A percentile compares a stretch with the other conserved stretches of the same genome.
Conservation (phyloP, 1,284 basidiomycete species). For the Fistulina hepatica region DNA sequence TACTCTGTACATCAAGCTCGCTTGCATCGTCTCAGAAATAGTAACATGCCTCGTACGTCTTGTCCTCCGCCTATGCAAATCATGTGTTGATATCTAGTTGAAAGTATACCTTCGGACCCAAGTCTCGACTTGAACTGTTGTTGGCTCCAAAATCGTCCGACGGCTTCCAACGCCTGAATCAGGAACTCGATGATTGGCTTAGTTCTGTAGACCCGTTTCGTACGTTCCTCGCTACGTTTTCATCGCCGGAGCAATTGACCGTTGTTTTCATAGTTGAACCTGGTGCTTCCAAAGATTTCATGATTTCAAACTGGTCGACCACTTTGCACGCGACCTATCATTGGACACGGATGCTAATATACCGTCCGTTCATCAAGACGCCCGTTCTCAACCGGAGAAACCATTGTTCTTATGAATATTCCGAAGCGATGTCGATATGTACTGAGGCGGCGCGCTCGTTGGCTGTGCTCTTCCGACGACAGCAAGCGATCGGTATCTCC, state of each 20-base stretch:
- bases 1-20: slow-evolving; percentile 56
- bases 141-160: slow-evolving; percentile 29
- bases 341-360: slow-evolving; percentile 58
- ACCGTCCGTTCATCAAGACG: slow-evolving; percentile 72
- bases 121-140: slow-evolving; percentile 5
- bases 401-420: too few species aligned
- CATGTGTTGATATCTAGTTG: slow-evolving; percentile 7
- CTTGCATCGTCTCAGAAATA: slow-evolving; percentile 61
- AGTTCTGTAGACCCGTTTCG: slow-evolving; percentile 58
- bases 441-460: too few species aligned
- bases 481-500: slow-evolving; percentile 31
- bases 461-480: too few species aligned
- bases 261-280: slow-evolving; percentile 3
- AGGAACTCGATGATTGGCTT: slow-evolving; percentile 62
- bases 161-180: slow-evolving; percentile 61
- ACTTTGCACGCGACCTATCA: slow-evolving; percentile 63
- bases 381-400: too few species aligned
- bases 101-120: slow-evolving; percentile 52
- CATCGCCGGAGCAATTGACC: not conserved
- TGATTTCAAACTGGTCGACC: slow-evolving; percentile 59
- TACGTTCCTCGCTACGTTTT: slow-evolving; percentile 28
- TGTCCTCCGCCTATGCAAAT: slow-evolving; percentile 8
- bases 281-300: slow-evolving; percentile 38
- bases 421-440: too few species aligned
- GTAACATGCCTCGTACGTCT: slow-evolving; percentile 56